phyloP scores from a whole-genome alignment of 495 filamentous ascomycete genomes.

The Tuber brumale region DNA sequence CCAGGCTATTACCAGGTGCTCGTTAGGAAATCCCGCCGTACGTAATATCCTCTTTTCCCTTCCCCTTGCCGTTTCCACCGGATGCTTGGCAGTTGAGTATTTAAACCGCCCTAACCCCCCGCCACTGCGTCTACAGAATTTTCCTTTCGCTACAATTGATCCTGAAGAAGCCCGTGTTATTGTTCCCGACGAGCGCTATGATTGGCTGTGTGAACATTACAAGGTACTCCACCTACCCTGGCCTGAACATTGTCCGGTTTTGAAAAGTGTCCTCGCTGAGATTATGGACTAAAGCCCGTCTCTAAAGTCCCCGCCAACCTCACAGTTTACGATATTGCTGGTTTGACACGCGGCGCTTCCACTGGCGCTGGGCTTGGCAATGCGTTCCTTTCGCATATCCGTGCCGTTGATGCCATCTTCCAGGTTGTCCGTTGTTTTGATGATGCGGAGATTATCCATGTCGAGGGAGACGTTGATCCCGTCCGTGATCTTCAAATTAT shows the following conservation, averaged over 20 bases:
- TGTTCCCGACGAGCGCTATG: conserved; percentile 91
- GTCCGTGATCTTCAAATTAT: conserved; percentile 92
- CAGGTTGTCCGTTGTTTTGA: conserved; percentile 99
- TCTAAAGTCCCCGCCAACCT: conserved; percentile 92
- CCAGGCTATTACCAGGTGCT: conserved; percentile 98
- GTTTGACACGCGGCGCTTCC: conserved; percentile 90
- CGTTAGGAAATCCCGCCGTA: conserved; percentile 93
- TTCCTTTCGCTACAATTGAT: conserved; percentile 97
- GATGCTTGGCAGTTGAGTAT: conserved; percentile 7
- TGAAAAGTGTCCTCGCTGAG: conserved; percentile 24
- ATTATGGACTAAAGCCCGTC: conserved; percentile 59
- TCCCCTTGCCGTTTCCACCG: not conserved
- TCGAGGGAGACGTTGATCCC: conserved; percentile 97
- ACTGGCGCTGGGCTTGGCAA: conserved; percentile 97
- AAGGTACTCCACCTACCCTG: conserved; percentile 41
- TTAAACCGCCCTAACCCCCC: conserved; percentile 13
- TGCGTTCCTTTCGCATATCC: conserved; percentile 96
- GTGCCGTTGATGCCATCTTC: conserved; percentile 99
- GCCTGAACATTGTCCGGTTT: not conserved
- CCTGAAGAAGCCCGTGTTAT: conserved; percentile 98
- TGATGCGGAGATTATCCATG: conserved; percentile 98
- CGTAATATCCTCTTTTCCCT: conserved; percentile 38
- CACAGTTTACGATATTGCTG: conserved; percentile 98
- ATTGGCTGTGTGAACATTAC: conserved; percentile 94
- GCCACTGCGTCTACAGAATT: conserved; percentile 58